Conservation (phyloP, 352 stramenopile genomes). For the Globisporangium perplexum region DNA sequence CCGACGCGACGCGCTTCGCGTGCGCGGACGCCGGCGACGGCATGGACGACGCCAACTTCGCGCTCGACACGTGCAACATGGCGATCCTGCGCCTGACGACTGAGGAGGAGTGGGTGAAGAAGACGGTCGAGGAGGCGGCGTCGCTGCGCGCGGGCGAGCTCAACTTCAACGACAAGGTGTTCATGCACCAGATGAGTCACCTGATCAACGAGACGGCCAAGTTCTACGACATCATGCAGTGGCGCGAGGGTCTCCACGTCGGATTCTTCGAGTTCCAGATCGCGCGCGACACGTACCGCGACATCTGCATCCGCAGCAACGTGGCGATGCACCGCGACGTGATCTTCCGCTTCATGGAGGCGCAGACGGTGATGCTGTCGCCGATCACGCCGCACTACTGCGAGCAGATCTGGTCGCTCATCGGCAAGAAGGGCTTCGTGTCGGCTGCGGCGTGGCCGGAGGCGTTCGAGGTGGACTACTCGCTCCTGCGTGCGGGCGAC, state of each 20-base stretch:
- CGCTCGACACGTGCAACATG: conserved; percentile 94
- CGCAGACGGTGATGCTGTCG: conserved; percentile 92
- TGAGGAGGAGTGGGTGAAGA: conserved; percentile 97
- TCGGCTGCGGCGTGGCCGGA: conserved; percentile 87
- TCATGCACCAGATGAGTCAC: conserved; percentile 97
- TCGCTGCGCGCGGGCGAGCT: conserved; percentile 76
- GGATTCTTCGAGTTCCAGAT: conserved; percentile 99
- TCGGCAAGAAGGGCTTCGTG: conserved; percentile 91
- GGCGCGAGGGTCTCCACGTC: conserved; percentile 96
- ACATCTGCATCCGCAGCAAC: conserved; percentile 88
- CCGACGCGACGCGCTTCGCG: conserved; percentile 96
- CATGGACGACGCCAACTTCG: conserved; percentile 99
- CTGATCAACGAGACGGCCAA: conserved; percentile 88
- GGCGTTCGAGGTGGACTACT: conserved; percentile 87
- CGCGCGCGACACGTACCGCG: conserved; percentile 96
- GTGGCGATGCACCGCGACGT: conserved; percentile 91
- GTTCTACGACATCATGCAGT: conserved; percentile 90
- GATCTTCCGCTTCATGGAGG: conserved; percentile 92
- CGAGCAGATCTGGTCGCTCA: conserved; percentile 91
- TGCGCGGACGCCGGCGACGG: conserved; percentile 97
- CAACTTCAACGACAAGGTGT: conserved; percentile 93
- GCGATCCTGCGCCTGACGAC: conserved; percentile 96
- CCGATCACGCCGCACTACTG: conserved; percentile 95
- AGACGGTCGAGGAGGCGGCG: conserved; percentile 80
- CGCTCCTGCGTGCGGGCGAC: conserved; percentile 89